Percentiles rank a stretch among this genome's conserved stretches.
Evolutionary conservation across 306 rosid species (phyloP).

Genomic region (Cicer arietinum): DNA sequence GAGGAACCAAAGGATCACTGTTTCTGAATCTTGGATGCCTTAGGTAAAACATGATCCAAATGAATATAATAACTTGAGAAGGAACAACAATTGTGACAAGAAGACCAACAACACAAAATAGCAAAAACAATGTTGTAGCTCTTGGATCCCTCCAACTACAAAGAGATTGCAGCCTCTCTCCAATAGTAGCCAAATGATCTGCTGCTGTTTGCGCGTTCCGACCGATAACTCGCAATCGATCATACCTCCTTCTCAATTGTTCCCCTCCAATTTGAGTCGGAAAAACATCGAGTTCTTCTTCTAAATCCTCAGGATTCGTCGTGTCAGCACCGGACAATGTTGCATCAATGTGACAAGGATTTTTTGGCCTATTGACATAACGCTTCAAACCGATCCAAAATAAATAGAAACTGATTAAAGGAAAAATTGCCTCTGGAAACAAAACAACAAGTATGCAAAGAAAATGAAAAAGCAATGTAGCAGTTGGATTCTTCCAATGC

Average conservation of each 20-base stretch:
- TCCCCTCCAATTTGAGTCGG: constrained; percentile 48
- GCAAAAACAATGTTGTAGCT: constrained; percentile 47
- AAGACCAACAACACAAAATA: constrained; percentile 43
- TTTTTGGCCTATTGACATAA: constrained; percentile 41
- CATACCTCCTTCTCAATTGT: constrained; percentile 48
- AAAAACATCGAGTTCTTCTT: constrained; percentile 55
- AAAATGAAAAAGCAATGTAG: constrained; percentile 31
- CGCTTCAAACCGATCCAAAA: constrained; percentile 27
- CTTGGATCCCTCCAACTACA: constrained; percentile 59
- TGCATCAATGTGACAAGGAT: constrained; percentile 51
- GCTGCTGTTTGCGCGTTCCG: constrained; percentile 40
- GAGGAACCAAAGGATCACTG: constrained; percentile 33
- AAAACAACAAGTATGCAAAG: constrained; percentile 41
- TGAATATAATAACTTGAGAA: constrained; percentile 12
- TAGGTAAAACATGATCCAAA: constrained; percentile 35
- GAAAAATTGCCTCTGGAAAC: constrained; percentile 40
- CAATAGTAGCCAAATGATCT: constrained; percentile 45
- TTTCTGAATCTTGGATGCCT: constrained; percentile 52
- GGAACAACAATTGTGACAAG: constrained; percentile 38
- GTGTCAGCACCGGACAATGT: constrained; percentile 46
- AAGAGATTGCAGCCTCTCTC: constrained; percentile 53
- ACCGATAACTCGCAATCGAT: constrained; percentile 48
- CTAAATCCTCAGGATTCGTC: constrained; percentile 47
- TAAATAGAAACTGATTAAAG: constrained; percentile 37
- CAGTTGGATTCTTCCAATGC: constrained; percentile 44